Evolutionary conservation across 495 filamentous ascomycete genomes (phyloP).

Genomic region (Cenococcum geophilum): DNA sequence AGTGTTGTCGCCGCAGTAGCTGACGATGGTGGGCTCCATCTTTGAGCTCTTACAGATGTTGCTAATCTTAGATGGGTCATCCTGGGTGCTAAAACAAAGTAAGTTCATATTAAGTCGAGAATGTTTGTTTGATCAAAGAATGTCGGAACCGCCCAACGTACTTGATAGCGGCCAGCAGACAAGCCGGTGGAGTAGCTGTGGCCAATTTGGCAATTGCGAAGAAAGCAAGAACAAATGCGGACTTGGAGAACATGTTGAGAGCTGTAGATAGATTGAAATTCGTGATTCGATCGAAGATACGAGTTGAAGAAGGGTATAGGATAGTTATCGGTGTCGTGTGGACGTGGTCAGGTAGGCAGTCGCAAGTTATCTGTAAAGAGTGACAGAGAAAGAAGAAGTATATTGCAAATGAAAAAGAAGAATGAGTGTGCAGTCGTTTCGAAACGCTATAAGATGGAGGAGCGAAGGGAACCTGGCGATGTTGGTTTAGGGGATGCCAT

Average conservation of each 20-base stretch:
- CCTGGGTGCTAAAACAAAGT: conserved; percentile 34
- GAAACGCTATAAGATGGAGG: conserved; percentile 4
- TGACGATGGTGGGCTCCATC: conserved; percentile 27
- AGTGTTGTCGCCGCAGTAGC: conserved; percentile 28
- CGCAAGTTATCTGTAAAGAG: conserved; percentile 1
- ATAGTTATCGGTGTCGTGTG: background rate
- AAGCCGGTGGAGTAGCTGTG: conserved; percentile 39
- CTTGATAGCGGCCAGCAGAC: conserved; percentile 42
- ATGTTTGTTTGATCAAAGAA: background rate
- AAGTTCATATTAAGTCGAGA: background rate
- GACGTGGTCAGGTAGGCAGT: background rate
- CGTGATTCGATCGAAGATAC: background rate
- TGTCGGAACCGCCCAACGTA: conserved; percentile 17
- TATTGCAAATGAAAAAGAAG: background rate
- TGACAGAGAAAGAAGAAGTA: conserved; percentile 8
- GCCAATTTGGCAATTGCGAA: conserved; percentile 34
- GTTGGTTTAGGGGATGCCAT: background rate
- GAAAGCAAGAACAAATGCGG: conserved; percentile 32
- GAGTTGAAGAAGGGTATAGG: background rate
- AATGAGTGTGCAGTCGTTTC: conserved; percentile 8
- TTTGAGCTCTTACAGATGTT: conserved; percentile 34
- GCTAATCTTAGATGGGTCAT: conserved; percentile 34
- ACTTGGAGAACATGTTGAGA: conserved; percentile 37
- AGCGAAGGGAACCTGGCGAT: background rate
- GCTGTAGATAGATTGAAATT: conserved; percentile 12